A percentile compares a stretch with the other conserved stretches of the same genome.
phyloP scores from a whole-genome alignment of 164 flowering plant species.

The Tetrastigma voinierianum region DNA sequence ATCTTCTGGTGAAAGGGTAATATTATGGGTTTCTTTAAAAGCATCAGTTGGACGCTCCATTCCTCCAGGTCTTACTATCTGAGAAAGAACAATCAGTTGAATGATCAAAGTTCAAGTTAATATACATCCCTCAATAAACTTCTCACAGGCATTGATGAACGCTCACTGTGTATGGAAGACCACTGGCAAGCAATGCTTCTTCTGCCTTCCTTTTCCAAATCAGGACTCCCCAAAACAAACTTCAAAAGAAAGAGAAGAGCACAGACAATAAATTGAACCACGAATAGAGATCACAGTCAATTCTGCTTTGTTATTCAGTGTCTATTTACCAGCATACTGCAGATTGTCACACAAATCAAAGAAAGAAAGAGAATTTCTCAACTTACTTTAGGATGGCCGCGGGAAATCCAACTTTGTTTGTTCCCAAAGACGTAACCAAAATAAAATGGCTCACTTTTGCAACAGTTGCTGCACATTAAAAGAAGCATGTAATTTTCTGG shows the following conservation, averaged over 20 bases:
- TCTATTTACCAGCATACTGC: not conserved
- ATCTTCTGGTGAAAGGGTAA: conserved; percentile 72
- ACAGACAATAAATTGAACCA: not conserved
- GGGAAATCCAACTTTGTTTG: conserved; percentile 93
- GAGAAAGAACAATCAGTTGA: conserved; percentile 21
- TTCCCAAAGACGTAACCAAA: conserved; percentile 89
- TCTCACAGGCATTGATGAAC: not conserved
- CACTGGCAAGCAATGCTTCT: conserved; percentile 89
- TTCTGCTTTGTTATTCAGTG: not conserved
- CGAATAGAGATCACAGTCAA: not conserved
- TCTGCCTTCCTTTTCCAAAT: conserved; percentile 96
- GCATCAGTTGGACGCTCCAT: conserved; percentile 99
- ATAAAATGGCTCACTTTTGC: conserved; percentile 82
- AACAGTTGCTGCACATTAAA: conserved; percentile 52
- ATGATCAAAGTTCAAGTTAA: conserved; percentile 9
- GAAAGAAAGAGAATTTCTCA: not conserved
- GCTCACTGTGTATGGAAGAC: conserved; percentile 91
- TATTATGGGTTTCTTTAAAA: conserved; percentile 88
- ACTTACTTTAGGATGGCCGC: conserved; percentile 94
- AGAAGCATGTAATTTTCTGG: not conserved
- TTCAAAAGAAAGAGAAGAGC: conserved; percentile 24
- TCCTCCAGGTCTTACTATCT: conserved; percentile 99
- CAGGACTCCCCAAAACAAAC: conserved; percentile 98
- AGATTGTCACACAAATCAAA: not conserved
- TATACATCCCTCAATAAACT: not conserved